Percentiles rank a stretch among this genome's conserved stretches.
phyloP scores from a whole-genome alignment of 164 flowering plant genomes.

The Vitis rupestris region DNA sequence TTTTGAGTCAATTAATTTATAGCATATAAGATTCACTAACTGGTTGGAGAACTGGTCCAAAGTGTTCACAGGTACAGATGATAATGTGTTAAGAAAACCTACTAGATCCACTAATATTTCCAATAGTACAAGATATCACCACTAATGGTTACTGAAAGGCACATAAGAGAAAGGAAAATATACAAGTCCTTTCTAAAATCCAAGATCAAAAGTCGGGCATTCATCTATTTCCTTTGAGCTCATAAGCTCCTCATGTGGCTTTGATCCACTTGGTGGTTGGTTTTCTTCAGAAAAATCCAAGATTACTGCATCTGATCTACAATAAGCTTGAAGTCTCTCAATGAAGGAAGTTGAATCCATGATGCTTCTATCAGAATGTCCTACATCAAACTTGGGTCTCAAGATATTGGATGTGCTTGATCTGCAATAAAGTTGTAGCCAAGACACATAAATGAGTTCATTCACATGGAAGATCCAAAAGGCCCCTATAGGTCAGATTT shows the following conservation, averaged over 20 bases:
- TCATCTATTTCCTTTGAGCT: conserved; percentile 21
- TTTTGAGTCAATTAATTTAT: no score
- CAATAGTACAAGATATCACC: background rate
- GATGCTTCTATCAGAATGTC: conserved; percentile 6
- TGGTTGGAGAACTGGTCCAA: background rate
- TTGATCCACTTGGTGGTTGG: conserved; percentile 9
- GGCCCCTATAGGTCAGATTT: no score
- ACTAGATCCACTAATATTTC: background rate
- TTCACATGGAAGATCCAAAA: no score
- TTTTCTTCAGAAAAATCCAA: conserved; percentile 11
- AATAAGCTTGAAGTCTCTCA: conserved; percentile 12
- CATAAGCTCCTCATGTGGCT: conserved; percentile 9
- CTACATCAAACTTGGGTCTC: conserved; percentile 6
- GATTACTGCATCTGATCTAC: conserved; percentile 6
- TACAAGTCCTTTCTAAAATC: conserved; percentile 29
- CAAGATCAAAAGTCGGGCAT: conserved; percentile 66
- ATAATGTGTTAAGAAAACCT: background rate
- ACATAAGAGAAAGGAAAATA: background rate
- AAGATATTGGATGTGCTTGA: conserved; percentile 10
- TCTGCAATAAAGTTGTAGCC: conserved; percentile 4
- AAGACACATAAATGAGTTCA: no score
- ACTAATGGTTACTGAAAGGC: background rate
- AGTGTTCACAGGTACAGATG: background rate
- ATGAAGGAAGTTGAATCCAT: conserved; percentile 6
- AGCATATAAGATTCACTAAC: no score